Percentiles rank a stretch among this genome's conserved stretches.
Conservation (phyloP, 73 alveolate genomes). For the Paramecium octaurelia region DNA sequence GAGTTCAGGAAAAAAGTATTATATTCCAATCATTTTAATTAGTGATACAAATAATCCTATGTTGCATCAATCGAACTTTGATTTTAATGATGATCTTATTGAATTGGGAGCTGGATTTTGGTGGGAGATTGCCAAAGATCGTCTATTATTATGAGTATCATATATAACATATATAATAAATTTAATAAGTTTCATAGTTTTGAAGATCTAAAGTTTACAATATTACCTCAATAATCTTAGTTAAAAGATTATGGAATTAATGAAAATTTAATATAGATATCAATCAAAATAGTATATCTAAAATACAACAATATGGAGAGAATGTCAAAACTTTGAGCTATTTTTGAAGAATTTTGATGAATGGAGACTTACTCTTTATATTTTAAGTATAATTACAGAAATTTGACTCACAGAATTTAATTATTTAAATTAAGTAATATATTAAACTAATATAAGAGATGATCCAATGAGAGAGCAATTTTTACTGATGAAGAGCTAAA, state of each 20-base stretch:
- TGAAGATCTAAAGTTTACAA: not conserved
- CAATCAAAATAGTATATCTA: too few species aligned
- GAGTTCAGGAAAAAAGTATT: slow-evolving; percentile 55
- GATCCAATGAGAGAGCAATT: too few species aligned
- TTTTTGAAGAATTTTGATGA: too few species aligned
- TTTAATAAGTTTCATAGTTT: not conserved
- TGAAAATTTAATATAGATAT: too few species aligned
- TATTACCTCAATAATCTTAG: not conserved
- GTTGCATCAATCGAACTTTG: slow-evolving; percentile 62
- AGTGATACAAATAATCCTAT: slow-evolving; percentile 58
- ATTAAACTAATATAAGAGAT: too few species aligned
- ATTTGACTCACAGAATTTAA: too few species aligned
- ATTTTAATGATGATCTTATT: slow-evolving; percentile 74
- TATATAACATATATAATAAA: slow-evolving; percentile 13
- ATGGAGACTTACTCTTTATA: too few species aligned
- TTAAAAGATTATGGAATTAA: not conserved
- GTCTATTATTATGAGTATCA: slow-evolving; percentile 49
- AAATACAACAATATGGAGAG: too few species aligned
- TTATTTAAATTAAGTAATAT: too few species aligned
- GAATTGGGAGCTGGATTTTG: slow-evolving; percentile 62
- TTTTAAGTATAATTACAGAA: too few species aligned
- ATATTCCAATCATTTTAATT: not conserved
- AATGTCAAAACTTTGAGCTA: too few species aligned
- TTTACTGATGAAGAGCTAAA: too few species aligned
- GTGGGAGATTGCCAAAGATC: slow-evolving; percentile 55